Evolutionary conservation across 2,329 filamentous ascomycete genomes (phyloP), one percentile per base, ranked within the genome.

Genomic region (Paraconiothyrium sp.): DNA sequence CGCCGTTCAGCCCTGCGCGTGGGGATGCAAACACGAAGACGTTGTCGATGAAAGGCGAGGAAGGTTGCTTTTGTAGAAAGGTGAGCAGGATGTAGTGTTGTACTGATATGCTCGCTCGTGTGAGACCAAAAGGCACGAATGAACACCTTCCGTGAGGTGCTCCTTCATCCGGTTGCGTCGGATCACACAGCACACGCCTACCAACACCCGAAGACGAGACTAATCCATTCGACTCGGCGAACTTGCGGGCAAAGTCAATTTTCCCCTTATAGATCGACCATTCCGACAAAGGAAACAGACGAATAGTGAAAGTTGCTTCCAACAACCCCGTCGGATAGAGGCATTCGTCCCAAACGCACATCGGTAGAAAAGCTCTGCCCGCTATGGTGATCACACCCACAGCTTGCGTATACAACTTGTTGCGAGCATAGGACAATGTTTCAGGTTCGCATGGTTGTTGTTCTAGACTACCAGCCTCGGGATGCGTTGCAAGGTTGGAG

Each of bases 1-100:
- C 71, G 67, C 68, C 62, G 61, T 67, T 66, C 60, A 69, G 68
- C 62, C 58, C 27, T 59, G 63, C 62, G 62, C 58, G 63, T 22
- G 56, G 51, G 59, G 64, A 61, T 67, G 9, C 20, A 62, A 68
- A 71, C 60, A 65, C 56, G 49, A 52, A 41, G 54, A 57, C 54
- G 32, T 54, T 41, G n/a, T 35, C 50, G 49, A 41, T 27, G 41
- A 22, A 5, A 11, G 32, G 32, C 5, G 20, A 35, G 13, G 16
- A 35, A 30, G 1, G 16, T 7, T 30, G 34, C 13, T 4, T 24
- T 24, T 46, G 43, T 46, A 46, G 43, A 10, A 24, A 46, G 4
- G 39, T n/a, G 39, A 41, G 7, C 14, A 41, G 7, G 16, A n/a
- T 20, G 16, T 6, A 41, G 27, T 16, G 39, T 41, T n/a, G n/a